Percentiles rank a stretch among this genome's conserved stretches.
phyloP scores from a whole-genome alignment of 495 filamentous ascomycete species.

The Oidiodendron maius region DNA sequence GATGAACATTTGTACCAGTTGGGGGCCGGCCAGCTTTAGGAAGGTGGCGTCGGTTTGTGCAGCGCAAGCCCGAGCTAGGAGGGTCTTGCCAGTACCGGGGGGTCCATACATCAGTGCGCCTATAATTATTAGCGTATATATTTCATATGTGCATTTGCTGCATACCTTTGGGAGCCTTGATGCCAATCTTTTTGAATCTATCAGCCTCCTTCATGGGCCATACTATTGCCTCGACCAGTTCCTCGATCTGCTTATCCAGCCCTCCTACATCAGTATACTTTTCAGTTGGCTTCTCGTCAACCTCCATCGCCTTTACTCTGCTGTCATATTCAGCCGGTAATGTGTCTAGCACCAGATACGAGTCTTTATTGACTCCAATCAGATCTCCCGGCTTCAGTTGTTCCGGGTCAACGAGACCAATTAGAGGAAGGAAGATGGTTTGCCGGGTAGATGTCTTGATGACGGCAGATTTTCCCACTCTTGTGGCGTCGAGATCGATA shows the following conservation, averaged over 20 bases:
- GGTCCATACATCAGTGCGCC: constrained; percentile 98
- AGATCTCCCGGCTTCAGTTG: constrained; percentile 91
- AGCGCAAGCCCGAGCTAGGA: constrained; percentile 93
- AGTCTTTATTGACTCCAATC: constrained; percentile 98
- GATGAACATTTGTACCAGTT: constrained; percentile 99
- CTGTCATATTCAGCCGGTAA: constrained; percentile 99
- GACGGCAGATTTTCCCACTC: constrained; percentile 95
- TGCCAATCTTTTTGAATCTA: constrained; percentile 97
- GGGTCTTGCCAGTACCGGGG: constrained; percentile 88
- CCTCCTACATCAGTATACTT: constrained; percentile 98
- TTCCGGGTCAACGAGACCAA: constrained; percentile 92
- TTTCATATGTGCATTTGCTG: constrained; percentile 3
- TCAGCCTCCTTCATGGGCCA: constrained; percentile 99
- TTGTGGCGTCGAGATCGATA: constrained; percentile 94
- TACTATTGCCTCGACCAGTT: constrained; percentile 98
- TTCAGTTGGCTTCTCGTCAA: constrained; percentile 98
- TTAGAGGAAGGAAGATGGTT: constrained; percentile 97
- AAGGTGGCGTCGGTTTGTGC: constrained; percentile 98
- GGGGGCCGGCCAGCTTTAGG: constrained; percentile 95
- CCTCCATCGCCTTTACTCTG: constrained; percentile 99
- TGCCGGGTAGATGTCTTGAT: constrained; percentile 99
- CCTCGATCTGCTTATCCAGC: constrained; percentile 98
- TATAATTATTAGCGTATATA: constrained; percentile 36
- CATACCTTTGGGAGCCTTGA: constrained; percentile 98
- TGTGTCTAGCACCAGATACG: constrained; percentile 97